phyloP scores from a whole-genome alignment of 768 basidiomycete genomes.

The Udeniomyces megalosporus region DNA sequence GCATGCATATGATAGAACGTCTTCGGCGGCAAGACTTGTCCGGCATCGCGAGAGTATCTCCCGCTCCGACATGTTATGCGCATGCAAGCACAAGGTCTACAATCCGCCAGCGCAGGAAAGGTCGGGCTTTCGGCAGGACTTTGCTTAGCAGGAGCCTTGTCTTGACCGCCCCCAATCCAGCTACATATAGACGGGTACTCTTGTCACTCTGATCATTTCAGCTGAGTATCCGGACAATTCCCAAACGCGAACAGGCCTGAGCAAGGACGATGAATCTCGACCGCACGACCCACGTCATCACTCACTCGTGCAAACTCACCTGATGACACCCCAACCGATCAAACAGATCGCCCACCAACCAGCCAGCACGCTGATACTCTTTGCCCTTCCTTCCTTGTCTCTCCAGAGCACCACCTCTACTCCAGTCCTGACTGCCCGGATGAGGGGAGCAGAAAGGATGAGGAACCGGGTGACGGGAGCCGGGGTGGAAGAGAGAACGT shows the following conservation, averaged over 20 bases:
- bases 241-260: neutral
- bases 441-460: slow-evolving; percentile 20
- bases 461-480: slow-evolving; percentile 23
- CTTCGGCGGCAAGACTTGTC: neutral
- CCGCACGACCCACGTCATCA: neutral
- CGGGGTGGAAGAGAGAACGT: slow-evolving; percentile 22
- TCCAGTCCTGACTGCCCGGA: slow-evolving; percentile 8
- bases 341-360: slow-evolving; percentile 24
- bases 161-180: neutral
- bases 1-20: neutral
- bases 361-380: slow-evolving; percentile 21
- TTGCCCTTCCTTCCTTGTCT: slow-evolving; percentile 13
- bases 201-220: neutral
- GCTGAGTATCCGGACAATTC: neutral
- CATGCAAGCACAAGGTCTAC: neutral
- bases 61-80: neutral
- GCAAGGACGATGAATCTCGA: too few relatives aligned
- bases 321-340: slow-evolving; percentile 16
- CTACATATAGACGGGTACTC: neutral
- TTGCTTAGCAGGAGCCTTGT: neutral
- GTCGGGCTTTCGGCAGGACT: too few relatives aligned
- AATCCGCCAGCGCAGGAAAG: neutral
- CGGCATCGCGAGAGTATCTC: neutral
- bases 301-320: slow-evolving; percentile 15
- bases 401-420: slow-evolving; percentile 24